phyloP scores from a whole-genome alignment of 2,329 filamentous ascomycete genomes.

The Cadophora sp. region DNA sequence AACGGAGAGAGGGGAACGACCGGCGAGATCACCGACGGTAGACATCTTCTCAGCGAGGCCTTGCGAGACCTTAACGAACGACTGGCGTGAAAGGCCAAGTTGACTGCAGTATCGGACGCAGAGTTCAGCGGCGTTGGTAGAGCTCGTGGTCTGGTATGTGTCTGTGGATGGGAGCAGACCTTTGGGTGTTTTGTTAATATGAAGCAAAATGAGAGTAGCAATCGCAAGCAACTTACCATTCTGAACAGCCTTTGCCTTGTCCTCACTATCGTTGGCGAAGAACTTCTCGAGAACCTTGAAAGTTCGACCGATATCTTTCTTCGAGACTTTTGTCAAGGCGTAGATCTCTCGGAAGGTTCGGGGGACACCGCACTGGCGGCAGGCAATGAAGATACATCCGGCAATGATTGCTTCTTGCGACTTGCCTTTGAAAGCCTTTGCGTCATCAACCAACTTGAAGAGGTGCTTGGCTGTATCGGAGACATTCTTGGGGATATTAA shows the following conservation, averaged over 20 bases:
- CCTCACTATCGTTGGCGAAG: conserved; percentile 74
- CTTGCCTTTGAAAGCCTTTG: conserved; percentile 94
- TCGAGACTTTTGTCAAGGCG: conserved; percentile 88
- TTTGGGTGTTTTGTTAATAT: conserved; percentile 44
- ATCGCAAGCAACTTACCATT: conserved; percentile 56
- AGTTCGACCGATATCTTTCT: conserved; percentile 96
- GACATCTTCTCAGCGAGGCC: conserved; percentile 80
- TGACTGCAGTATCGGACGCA: conserved; percentile 90
- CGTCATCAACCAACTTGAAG: conserved; percentile 93
- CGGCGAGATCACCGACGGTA: conserved; percentile 78
- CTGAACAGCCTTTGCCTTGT: conserved; percentile 58
- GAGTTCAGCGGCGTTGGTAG: conserved; percentile 82
- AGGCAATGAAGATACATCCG: conserved; percentile 96
- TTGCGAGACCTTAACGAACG: conserved; percentile 80
- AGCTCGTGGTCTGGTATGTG: conserved; percentile 75
- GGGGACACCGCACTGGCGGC: conserved; percentile 84
- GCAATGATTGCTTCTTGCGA: conserved; percentile 92
- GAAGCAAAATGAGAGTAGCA: conserved; percentile 33
- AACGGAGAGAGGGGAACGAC: conserved; percentile 91
- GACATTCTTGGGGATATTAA: conserved; percentile 80
- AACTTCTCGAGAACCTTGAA: conserved; percentile 95
- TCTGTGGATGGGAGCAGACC: conserved; percentile 48
- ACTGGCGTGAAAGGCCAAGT: conserved; percentile 74
- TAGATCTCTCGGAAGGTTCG: conserved; percentile 96
- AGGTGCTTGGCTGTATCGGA: conserved; percentile 92